Evolutionary conservation across 2,329 filamentous ascomycete genomes (phyloP).

Genomic region (Diplodia intermedia): DNA sequence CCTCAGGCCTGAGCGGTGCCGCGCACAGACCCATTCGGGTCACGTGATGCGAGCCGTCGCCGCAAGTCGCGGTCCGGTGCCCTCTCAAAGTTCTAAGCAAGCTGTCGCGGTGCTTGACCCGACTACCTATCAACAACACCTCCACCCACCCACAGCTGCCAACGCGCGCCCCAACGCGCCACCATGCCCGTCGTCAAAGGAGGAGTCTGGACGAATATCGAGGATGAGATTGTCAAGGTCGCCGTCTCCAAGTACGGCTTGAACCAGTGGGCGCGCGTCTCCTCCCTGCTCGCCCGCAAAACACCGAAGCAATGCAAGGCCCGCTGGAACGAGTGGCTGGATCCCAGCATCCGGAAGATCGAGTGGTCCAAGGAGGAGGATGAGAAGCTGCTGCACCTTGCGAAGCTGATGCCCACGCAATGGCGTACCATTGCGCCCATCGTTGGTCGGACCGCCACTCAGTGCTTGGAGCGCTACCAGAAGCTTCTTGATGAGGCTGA

Average conservation of each 20-base stretch:
- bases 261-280: slow-evolving; percentile 94
- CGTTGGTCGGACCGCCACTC: slow-evolving; percentile 93
- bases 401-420: slow-evolving; percentile 98
- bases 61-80: slow-evolving; percentile 14
- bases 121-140: slow-evolving; percentile 33
- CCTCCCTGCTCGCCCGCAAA: slow-evolving; percentile 94
- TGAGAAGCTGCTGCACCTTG: slow-evolving; percentile 93
- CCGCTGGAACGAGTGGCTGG: slow-evolving; percentile 97
- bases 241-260: slow-evolving; percentile 52
- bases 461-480: slow-evolving; percentile 96
- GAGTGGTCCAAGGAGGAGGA: slow-evolving; percentile 99
- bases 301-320: slow-evolving; percentile 99
- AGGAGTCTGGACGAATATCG: slow-evolving; percentile 73
- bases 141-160: slow-evolving; percentile 33
- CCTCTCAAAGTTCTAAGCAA: slow-evolving; percentile 30
- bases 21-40: background rate
- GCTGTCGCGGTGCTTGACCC: slow-evolving; percentile 15
- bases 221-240: slow-evolving; percentile 97
- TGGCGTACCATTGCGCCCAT: slow-evolving; percentile 98
- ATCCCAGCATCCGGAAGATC: slow-evolving; percentile 96
- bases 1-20: background rate
- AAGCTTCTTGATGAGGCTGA: slow-evolving; percentile 96
- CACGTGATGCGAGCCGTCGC: slow-evolving; percentile 28
- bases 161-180: slow-evolving; percentile 35
- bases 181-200: slow-evolving; percentile 70